Base-by-base conservation (phyloP, 768 basidiomycete genomes). In the Leucocoprinus birnbaumii region DNA sequence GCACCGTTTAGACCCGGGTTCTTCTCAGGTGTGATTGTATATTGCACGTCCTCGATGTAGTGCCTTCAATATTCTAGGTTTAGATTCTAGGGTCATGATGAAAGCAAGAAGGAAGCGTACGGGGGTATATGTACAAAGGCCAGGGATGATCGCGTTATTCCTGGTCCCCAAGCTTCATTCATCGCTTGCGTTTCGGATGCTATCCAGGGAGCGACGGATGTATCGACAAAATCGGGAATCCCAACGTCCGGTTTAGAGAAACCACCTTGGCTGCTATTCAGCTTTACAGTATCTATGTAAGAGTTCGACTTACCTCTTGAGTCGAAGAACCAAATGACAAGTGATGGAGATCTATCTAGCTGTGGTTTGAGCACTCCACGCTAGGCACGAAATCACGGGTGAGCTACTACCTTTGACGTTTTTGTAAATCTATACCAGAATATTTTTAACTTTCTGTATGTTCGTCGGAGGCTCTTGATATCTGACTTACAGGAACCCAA, bases 41-140 rank as follows among this genome's bases (percentile, higher is more conserved):
- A 25, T 50, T 80, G 78, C 6, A 78, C 58, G 25, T 63, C 63
- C 35, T 72, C 63, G 34, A 74, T 70, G 5, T 70, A 63, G 64
- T 73, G 71, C 3, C 75, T 77, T 42, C 21, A 26, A 21, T 14
- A 40, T n/a, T n/a, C n/a, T n/a, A n/a, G n/a, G n/a, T n/a, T n/a
- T n/a, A n/a, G n/a, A n/a, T n/a, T n/a, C n/a, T n/a, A n/a, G n/a
- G n/a, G n/a, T n/a, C n/a, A n/a, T n/a, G n/a, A n/a, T n/a, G n/a
- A n/a, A n/a, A n/a, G n/a, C n/a, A n/a, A n/a, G n/a, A n/a, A n/a
- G n/a, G 43, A 16, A 14, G 68, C 83, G 27, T 60, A 86, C 84
- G 86, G 85, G 24, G 87, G 87, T 50, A 89, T 89, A 62, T 90
- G 87, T 27, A 89, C 85, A 61, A 89, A 90, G 0, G 81, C 87